Evolutionary conservation across 148 eudicot species (phyloP), one percentile per base, ranked within the genome.

Genomic region (Euryodendron excelsum): DNA sequence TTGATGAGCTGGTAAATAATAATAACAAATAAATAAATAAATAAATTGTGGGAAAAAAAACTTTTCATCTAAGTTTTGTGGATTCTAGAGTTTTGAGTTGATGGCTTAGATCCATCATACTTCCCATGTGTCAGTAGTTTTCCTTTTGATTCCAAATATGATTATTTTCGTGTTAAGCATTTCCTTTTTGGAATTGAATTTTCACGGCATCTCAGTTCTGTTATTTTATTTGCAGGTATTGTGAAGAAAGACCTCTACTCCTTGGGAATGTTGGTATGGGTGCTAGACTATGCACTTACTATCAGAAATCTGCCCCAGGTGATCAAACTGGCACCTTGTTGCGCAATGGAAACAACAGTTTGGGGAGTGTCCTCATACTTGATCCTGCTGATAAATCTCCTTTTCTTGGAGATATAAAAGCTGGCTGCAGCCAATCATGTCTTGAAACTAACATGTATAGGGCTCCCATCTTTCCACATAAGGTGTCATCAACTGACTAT

Each of bases 371-470:
- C 75, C 91, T 91, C 69, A 70, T 85, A 33, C 98, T 96, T 87
- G 98, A 96, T 84, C 94, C 94, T 67, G 90, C 95, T 88, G 99
- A 96, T 86, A 96, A 93, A 85, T 93, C 98, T 52, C 99, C 99
- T 72, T 96, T 96, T 75, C 91, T 96, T 68, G 99, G 98, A 82
- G 99, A 96, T 80, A 86, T 96, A 86, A 96, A 87, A 79, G 84
- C 95, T 70, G 97, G 99, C 62, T 90, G 81, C 78, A 86, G 84
- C 84, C 99, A 96, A 76, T 90, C 98, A 30, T 88, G 94, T 77
- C 87, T 96, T 73, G 99, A 96, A 88, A 93, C 99, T 66, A 94
- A 93, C 82, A 93, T 96, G 99, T 96, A 88, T 69, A 87, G 96
- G 84, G 97, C 97, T 77, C 98, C 99, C 50, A 83, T 91, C 50